Evolutionary conservation across 164 flowering plant species (phyloP).

Genomic region (Protea cynaroides): DNA sequence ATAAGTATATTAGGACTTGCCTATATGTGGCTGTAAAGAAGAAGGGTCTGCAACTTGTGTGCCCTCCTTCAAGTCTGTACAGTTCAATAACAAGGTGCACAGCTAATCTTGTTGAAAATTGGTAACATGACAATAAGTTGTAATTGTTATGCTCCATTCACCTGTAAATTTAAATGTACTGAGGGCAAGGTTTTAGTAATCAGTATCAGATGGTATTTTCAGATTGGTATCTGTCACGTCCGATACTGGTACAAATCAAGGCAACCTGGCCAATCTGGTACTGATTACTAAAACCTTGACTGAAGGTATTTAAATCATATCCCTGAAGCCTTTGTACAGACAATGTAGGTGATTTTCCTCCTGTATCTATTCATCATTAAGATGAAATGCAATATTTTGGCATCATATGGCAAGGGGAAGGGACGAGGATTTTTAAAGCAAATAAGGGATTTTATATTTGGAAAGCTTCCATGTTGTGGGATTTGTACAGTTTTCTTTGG

Average conservation of each 20-base stretch:
- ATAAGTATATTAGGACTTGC: conserved; percentile 73
- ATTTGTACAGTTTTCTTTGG: not conserved
- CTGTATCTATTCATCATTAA: not conserved
- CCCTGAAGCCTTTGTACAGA: conserved; percentile 99
- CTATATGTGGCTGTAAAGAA: conserved; percentile 55
- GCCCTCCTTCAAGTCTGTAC: conserved; percentile 96
- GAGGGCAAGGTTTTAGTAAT: too few relatives aligned
- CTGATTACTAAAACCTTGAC: too few relatives aligned
- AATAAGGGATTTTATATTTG: not conserved
- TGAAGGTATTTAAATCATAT: too few relatives aligned
- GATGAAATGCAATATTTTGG: not conserved
- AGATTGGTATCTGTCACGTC: too few relatives aligned
- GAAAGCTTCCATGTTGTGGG: not conserved
- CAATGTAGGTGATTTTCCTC: conserved; percentile 43
- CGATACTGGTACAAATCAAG: too few relatives aligned
- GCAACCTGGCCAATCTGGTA: too few relatives aligned
- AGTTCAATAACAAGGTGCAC: too few relatives aligned
- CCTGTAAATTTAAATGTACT: too few relatives aligned
- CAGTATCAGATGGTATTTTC: too few relatives aligned
- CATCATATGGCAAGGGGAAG: not conserved
- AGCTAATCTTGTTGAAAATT: too few relatives aligned
- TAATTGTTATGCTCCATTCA: too few relatives aligned
- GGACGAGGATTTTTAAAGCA: not conserved
- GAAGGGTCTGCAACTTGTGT: conserved; percentile 61
- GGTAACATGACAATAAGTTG: too few relatives aligned